Percentiles rank a stretch among this genome's conserved stretches.
These are phyloP conservation scores for Hypericum perforatum DNA, from an alignment of 345 rosid species.

Conservation along the genomic window DNA sequence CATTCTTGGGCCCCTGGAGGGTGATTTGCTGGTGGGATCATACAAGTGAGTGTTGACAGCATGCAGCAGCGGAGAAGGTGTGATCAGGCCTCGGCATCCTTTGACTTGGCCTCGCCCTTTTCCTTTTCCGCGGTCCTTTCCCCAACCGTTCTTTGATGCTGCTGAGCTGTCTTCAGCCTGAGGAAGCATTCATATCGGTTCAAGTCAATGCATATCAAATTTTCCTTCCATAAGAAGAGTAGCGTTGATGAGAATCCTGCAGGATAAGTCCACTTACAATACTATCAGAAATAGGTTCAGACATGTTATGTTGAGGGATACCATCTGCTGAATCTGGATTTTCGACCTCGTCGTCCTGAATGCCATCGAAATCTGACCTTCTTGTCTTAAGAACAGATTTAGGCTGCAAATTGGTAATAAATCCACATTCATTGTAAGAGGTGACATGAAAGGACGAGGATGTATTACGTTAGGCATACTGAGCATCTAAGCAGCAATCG, in stretches of 20 bases:
- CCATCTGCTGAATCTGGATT: slow-evolving; percentile 33
- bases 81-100: slow-evolving; percentile 47
- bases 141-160: slow-evolving; percentile 34
- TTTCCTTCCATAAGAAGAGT: neutral
- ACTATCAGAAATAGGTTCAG: slow-evolving; percentile 39
- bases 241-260: slow-evolving; percentile 6
- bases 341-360: slow-evolving; percentile 47
- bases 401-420: slow-evolving; percentile 42
- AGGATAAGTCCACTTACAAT: slow-evolving; percentile 34
- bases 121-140: slow-evolving; percentile 68
- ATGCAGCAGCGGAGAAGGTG: slow-evolving; percentile 35
- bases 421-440: slow-evolving; percentile 1
- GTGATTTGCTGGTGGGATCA: too few species aligned
- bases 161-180: too few species aligned
- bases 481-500: slow-evolving; percentile 80
- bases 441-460: neutral
- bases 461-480: too few species aligned
- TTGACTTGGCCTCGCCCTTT: slow-evolving; percentile 49
- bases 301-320: slow-evolving; percentile 30
- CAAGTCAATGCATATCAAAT: neutral
- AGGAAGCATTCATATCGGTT: too few species aligned
- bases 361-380: slow-evolving; percentile 58
- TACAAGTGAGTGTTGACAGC: too few species aligned
- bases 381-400: slow-evolving; percentile 76
- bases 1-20: too few species aligned